Conservation (phyloP, 1,284 basidiomycete species). For the Volvariella surrecta region DNA sequence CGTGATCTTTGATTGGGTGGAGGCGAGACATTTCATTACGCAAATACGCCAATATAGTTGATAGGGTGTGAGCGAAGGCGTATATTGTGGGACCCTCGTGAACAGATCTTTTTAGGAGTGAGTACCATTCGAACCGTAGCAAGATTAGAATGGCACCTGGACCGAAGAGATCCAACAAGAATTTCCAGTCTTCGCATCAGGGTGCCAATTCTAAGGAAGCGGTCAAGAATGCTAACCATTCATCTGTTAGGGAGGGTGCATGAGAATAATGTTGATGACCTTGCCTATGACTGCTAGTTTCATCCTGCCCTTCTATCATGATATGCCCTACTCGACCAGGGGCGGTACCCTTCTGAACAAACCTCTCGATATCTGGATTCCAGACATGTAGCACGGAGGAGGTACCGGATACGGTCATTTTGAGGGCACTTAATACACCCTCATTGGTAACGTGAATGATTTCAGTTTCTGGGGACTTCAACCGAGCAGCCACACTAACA, state of each 20-base stretch:
- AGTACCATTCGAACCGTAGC: conserved; percentile 9
- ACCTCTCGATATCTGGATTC: conserved; percentile 42
- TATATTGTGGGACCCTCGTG: conserved; percentile 45
- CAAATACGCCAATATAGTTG: conserved; percentile 42
- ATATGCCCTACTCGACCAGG: conserved; percentile 25
- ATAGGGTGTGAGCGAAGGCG: conserved; percentile 57
- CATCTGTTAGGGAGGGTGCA: background rate
- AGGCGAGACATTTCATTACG: conserved; percentile 32
- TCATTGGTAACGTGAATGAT: conserved; percentile 33
- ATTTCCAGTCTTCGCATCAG: conserved; percentile 56
- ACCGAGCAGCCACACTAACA: conserved; percentile 31
- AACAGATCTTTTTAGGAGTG: conserved; percentile 25
- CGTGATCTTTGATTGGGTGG: conserved; percentile 20
- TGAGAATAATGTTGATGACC: conserved; percentile 7
- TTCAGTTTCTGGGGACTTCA: conserved; percentile 27
- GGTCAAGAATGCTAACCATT: conserved; percentile 38
- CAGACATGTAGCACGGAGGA: conserved; percentile 59
- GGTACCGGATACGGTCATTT: conserved; percentile 47
- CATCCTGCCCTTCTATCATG: conserved; percentile 45
- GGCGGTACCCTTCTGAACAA: conserved; percentile 28
- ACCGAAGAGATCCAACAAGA: conserved; percentile 32
- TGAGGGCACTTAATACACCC: conserved; percentile 44
- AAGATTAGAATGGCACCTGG: conserved; percentile 26
- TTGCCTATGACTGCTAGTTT: conserved; percentile 47
- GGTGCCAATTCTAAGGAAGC: conserved; percentile 58